Percentiles rank a stretch among this genome's conserved stretches.
These are phyloP conservation scores for Dendrostoma leiphaemia DNA, from an alignment of 2,329 filamentous ascomycete genomes.

Conservation along the genomic window DNA sequence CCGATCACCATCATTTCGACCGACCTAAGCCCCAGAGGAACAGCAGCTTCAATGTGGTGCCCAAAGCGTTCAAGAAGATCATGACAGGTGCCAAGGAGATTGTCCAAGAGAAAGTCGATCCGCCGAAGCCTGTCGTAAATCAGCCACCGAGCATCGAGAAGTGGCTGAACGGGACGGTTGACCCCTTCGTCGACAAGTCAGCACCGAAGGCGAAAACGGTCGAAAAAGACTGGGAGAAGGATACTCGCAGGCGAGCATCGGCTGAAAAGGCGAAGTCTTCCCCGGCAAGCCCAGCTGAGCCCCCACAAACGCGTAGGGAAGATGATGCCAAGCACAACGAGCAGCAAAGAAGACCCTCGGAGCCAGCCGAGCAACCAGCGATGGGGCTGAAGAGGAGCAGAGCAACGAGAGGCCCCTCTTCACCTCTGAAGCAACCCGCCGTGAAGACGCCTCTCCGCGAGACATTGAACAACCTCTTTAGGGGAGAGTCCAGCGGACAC, in stretches of 20 bases:
- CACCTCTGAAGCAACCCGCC: constrained; percentile 43
- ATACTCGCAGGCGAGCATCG: constrained; percentile 28
- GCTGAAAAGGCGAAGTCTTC: constrained; percentile 22
- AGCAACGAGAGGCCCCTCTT: constrained; percentile 50
- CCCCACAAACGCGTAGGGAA: neutral
- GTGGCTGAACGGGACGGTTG: constrained; percentile 62
- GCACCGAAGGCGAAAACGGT: constrained; percentile 30
- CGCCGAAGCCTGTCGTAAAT: constrained; percentile 50
- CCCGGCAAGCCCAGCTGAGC: neutral
- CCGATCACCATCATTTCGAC: constrained; percentile 42
- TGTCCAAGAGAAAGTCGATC: constrained; percentile 58
- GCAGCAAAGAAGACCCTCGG: neutral
- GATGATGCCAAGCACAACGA: constrained; percentile 12
- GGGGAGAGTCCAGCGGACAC: constrained; percentile 55
- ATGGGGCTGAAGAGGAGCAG: constrained; percentile 51
- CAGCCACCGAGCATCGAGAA: constrained; percentile 64
- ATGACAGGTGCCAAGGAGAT: constrained; percentile 65
- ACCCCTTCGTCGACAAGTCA: constrained; percentile 55
- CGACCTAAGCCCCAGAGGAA: constrained; percentile 45
- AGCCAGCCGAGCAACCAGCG: neutral
- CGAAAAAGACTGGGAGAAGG: constrained; percentile 35
- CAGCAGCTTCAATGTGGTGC: constrained; percentile 56
- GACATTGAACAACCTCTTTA: constrained; percentile 59
- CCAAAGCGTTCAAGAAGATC: constrained; percentile 64
- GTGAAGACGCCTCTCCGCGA: constrained; percentile 55